Evolutionary conservation across 345 rosid species (phyloP).

Genomic region (Acer campestre): DNA sequence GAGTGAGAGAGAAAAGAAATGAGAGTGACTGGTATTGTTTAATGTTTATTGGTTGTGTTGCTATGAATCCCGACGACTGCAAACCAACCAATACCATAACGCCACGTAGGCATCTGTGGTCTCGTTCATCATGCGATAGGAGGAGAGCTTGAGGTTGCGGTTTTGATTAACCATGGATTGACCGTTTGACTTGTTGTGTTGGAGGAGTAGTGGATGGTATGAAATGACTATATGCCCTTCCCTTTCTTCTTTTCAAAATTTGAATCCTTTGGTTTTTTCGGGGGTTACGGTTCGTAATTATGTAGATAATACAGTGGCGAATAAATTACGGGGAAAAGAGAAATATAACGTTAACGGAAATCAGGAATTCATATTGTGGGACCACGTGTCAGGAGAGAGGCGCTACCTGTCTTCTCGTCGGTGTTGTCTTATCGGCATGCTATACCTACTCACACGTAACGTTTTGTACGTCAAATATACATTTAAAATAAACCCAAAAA

Average conservation of each 20-base stretch:
- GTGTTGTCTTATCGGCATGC: slow-evolving; percentile 44
- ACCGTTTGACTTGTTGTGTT: slow-evolving; percentile 52
- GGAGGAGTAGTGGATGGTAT: accelerated
- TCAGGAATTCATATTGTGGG: slow-evolving; percentile 25
- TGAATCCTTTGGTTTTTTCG: background rate
- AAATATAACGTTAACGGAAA: slow-evolving; percentile 32
- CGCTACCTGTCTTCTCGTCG: slow-evolving; percentile 36
- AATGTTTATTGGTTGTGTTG: slow-evolving; percentile 43
- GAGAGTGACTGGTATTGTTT: slow-evolving; percentile 50
- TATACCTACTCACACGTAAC: background rate
- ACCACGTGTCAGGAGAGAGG: slow-evolving; percentile 22
- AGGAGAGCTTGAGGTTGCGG: slow-evolving; percentile 4
- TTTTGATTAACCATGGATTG: slow-evolving; percentile 37
- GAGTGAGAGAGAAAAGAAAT: slow-evolving; percentile 28
- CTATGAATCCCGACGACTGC: slow-evolving; percentile 52
- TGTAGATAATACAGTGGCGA: background rate
- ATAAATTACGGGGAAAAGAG: background rate
- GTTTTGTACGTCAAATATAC: background rate
- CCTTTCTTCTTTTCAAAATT: background rate
- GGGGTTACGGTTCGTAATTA: background rate
- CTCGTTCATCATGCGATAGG: slow-evolving; percentile 28
- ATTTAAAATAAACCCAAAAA: background rate
- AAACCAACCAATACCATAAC: slow-evolving; percentile 21
- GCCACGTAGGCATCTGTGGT: slow-evolving; percentile 53
- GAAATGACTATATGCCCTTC: slow-evolving; percentile 31